Conservation (phyloP, 2,329 filamentous ascomycete species). For the Hypocrella siamensis region DNA sequence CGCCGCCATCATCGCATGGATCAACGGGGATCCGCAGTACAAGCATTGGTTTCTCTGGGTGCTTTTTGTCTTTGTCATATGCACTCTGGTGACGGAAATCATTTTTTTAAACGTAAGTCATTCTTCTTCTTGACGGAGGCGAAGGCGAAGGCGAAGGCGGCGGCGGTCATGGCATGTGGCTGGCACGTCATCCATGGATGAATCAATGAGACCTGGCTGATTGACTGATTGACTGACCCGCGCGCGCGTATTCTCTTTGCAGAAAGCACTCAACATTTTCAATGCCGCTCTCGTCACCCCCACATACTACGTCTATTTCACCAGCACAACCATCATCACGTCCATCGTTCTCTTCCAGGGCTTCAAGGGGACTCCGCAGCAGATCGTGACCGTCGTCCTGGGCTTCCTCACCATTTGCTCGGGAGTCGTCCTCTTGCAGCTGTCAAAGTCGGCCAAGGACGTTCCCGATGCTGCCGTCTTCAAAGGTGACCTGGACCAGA, state of each 20-base stretch:
- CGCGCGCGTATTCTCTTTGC: background rate
- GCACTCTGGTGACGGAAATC: conserved; percentile 84
- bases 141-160: too few relatives aligned
- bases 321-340: conserved; percentile 84
- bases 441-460: conserved; percentile 97
- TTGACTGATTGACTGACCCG: too few relatives aligned
- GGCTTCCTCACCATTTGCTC: conserved; percentile 90
- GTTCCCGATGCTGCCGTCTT: conserved; percentile 90
- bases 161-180: too few relatives aligned
- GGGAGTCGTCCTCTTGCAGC: conserved; percentile 78
- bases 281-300: conserved; percentile 94
- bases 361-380: conserved; percentile 70
- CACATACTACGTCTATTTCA: conserved; percentile 98
- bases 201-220: too few relatives aligned
- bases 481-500: conserved; percentile 82
- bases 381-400: conserved; percentile 79
- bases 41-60: conserved; percentile 97
- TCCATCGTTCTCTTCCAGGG: conserved; percentile 85
- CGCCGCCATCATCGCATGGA: conserved; percentile 78
- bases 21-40: conserved; percentile 69
- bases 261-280: conserved; percentile 98
- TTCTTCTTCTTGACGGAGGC: too few relatives aligned
- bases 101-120: conserved; percentile 82
- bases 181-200: too few relatives aligned
- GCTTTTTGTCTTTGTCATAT: conserved; percentile 74